Conservation (phyloP, 2,329 filamentous ascomycete genomes). For the Penicillium sp. region DNA sequence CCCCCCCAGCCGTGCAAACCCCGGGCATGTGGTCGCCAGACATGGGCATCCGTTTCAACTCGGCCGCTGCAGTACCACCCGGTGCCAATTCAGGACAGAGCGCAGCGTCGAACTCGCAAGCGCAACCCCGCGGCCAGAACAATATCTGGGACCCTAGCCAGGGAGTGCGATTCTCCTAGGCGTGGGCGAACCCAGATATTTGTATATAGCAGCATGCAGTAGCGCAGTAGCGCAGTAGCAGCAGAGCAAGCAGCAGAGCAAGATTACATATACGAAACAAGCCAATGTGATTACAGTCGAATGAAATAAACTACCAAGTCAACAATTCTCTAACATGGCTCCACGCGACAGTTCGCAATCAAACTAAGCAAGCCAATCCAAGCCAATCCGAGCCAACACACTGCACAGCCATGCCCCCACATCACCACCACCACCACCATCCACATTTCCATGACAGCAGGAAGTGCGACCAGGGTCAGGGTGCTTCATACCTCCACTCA, state of each 20-base stretch:
- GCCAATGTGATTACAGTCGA: neutral
- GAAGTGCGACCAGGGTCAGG: neutral
- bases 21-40: slow-evolving; percentile 76
- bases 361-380: too few species aligned
- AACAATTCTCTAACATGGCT: neutral
- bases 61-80: slow-evolving; percentile 39
- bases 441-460: neutral
- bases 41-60: slow-evolving; percentile 77
- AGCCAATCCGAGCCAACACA: too few species aligned
- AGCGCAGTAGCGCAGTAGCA: too few species aligned
- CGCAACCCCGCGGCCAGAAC: slow-evolving; percentile 17
- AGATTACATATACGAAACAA: slow-evolving; percentile 3
- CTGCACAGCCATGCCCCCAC: slow-evolving; percentile 2
- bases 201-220: too few species aligned
- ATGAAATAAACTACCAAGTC: neutral
- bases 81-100: slow-evolving; percentile 27
- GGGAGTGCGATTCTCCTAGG: slow-evolving; percentile 60
- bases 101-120: slow-evolving; percentile 21
- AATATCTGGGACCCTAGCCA: slow-evolving; percentile 64
- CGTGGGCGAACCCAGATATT: neutral
- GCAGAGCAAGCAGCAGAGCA: neutral
- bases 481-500: too few species aligned
- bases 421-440: neutral
- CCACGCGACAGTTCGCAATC: neutral
- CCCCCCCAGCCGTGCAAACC: slow-evolving; percentile 61